Percentiles rank a stretch among this genome's conserved stretches.
Conservation (phyloP, 148 eudicot species). For the Pouteria glomerata region DNA sequence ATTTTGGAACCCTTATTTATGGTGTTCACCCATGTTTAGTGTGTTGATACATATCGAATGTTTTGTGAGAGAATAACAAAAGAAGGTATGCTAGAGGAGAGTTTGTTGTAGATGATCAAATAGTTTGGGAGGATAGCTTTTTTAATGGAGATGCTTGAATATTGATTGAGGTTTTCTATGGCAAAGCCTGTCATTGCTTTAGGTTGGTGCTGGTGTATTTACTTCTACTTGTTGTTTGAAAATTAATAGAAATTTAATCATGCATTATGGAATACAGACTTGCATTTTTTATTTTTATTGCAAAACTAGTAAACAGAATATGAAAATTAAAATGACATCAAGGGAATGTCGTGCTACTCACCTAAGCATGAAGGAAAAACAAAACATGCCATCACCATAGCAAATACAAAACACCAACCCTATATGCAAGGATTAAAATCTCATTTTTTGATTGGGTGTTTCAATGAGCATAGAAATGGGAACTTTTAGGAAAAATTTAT, state of each 20-base stretch:
- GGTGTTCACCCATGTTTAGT: no score
- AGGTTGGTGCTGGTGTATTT: not conserved
- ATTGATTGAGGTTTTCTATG: not conserved
- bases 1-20: no score
- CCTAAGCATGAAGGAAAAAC: no score
- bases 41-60: not conserved
- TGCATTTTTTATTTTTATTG: not conserved
- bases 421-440: no score
- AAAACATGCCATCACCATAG: no score
- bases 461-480: no score
- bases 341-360: no score
- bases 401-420: no score
- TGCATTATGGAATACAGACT: not conserved
- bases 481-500: no score
- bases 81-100: slow-evolving; percentile 3
- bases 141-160: not conserved
- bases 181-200: not conserved
- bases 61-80: not conserved
- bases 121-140: not conserved
- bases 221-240: not conserved
- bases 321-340: no score
- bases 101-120: not conserved
- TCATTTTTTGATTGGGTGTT: no score
- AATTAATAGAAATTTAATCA: not conserved
- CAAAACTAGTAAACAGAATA: not conserved